Evolutionary conservation across 2,329 filamentous ascomycete species (phyloP).

Genomic region (Xylariaceae sp.): DNA sequence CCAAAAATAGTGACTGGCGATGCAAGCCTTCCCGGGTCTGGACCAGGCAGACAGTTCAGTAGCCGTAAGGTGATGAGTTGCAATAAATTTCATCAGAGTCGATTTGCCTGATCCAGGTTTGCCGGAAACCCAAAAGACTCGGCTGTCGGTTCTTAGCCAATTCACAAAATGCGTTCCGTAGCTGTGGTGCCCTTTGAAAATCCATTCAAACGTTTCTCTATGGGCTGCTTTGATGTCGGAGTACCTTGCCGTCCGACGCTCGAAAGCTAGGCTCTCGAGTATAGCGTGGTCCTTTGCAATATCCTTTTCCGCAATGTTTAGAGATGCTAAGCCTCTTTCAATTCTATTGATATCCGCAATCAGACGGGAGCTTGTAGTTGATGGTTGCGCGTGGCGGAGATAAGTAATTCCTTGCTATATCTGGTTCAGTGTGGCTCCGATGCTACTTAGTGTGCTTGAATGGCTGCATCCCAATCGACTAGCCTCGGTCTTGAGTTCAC

Average conservation of each 20-base stretch:
- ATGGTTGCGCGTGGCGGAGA: neutral
- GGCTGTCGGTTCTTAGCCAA: slow-evolving; percentile 27
- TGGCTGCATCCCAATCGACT: neutral
- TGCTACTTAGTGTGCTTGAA: neutral
- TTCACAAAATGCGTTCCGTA: neutral
- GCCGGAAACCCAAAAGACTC: slow-evolving; percentile 22
- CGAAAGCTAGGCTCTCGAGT: neutral
- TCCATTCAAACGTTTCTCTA: neutral
- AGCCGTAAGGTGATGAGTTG: slow-evolving; percentile 13
- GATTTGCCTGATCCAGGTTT: slow-evolving; percentile 24
- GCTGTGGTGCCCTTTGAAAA: neutral
- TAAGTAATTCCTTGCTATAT: neutral
- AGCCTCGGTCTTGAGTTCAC: neutral
- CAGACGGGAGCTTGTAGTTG: neutral
- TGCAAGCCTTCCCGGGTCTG: slow-evolving; percentile 12
- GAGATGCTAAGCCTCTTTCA: neutral
- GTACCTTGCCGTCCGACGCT: neutral
- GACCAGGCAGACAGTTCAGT: slow-evolving; percentile 31
- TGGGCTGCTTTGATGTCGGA: neutral
- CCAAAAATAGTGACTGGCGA: slow-evolving; percentile 37
- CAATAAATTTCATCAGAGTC: slow-evolving; percentile 22
- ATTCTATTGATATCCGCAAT: neutral
- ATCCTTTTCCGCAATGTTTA: neutral
- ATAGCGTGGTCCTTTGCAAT: neutral
- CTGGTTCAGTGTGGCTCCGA: neutral